These are phyloP conservation scores for Oxyria digyna DNA, from an alignment of 148 eudicot genomes.

Conservation along the genomic window DNA sequence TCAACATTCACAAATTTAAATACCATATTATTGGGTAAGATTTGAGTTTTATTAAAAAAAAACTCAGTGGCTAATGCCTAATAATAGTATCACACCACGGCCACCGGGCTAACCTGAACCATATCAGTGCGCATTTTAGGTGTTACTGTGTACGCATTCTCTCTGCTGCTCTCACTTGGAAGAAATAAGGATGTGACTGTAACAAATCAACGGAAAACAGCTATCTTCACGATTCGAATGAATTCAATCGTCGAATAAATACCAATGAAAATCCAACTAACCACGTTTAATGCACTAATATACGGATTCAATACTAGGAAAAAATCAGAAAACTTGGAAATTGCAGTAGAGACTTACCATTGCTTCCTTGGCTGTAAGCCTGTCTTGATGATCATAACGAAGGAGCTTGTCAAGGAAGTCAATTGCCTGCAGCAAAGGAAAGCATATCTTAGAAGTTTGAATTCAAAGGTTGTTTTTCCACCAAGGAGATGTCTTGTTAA, in stretches of 20 bases:
- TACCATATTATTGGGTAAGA: too few species aligned
- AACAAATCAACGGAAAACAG: background rate
- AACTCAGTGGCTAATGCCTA: slow-evolving; percentile 6
- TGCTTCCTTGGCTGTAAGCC: slow-evolving; percentile 94
- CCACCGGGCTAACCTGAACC: background rate
- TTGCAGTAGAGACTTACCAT: slow-evolving; percentile 43
- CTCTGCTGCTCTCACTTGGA: slow-evolving; percentile 92
- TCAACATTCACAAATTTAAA: background rate
- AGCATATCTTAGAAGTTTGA: slow-evolving; percentile 1
- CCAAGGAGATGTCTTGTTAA: background rate
- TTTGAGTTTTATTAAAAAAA: background rate
- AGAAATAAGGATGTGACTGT: slow-evolving; percentile 83
- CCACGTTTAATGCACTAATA: background rate
- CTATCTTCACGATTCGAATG: background rate
- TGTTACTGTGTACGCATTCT: slow-evolving; percentile 55
- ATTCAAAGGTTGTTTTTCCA: slow-evolving; percentile 1
- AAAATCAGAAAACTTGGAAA: background rate
- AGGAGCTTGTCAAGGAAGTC: slow-evolving; percentile 97
- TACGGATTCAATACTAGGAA: background rate
- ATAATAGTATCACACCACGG: background rate
- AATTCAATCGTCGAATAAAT: background rate
- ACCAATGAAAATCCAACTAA: background rate
- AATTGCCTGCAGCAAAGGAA: slow-evolving; percentile 44
- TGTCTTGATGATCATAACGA: slow-evolving; percentile 94
- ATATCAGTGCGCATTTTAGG: background rate